Evolutionary conservation across 1,284 basidiomycete species (phyloP).

Genomic region (Sporisorium scitamineum): DNA sequence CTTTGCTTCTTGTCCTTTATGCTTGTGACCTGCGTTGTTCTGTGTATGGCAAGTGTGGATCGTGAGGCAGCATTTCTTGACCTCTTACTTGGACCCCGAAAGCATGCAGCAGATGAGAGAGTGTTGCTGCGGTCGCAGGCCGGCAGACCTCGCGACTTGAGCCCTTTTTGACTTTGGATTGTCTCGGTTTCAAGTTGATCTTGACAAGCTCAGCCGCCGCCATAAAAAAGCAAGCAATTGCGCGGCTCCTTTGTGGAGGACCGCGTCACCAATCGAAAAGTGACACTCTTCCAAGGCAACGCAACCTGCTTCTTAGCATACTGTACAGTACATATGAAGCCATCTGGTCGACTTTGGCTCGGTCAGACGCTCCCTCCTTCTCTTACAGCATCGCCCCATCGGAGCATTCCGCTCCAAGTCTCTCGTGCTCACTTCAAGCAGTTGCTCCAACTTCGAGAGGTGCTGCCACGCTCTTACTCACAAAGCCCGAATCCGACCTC

Average conservation of each 20-base stretch:
- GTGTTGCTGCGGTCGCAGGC: neutral
- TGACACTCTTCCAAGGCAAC: constrained; percentile 9
- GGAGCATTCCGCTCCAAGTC: neutral
- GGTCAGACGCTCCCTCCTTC: neutral
- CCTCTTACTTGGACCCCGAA: neutral
- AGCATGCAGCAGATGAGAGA: neutral
- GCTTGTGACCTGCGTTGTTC: neutral
- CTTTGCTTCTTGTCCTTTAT: neutral
- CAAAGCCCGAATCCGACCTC: neutral
- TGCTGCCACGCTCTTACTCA: neutral
- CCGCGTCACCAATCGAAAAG: constrained; percentile 22
- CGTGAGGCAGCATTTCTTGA: neutral
- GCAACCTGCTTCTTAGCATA: neutral
- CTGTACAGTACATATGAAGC: constrained; percentile 8
- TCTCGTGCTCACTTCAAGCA: neutral
- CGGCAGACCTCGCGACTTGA: neutral
- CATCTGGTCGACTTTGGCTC: neutral
- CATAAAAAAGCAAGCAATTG: constrained; percentile 3
- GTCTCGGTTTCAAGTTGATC: neutral
- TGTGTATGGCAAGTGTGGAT: neutral
- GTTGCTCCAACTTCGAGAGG: neutral
- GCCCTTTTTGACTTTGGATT: constrained; percentile 1
- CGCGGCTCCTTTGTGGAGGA: constrained; percentile 10
- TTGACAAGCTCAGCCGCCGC: neutral
- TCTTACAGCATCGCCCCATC: neutral